A percentile compares a stretch with the other conserved stretches of the same genome.
Conservation (phyloP, 345 rosid genomes). For the Excoecaria agallocha region DNA sequence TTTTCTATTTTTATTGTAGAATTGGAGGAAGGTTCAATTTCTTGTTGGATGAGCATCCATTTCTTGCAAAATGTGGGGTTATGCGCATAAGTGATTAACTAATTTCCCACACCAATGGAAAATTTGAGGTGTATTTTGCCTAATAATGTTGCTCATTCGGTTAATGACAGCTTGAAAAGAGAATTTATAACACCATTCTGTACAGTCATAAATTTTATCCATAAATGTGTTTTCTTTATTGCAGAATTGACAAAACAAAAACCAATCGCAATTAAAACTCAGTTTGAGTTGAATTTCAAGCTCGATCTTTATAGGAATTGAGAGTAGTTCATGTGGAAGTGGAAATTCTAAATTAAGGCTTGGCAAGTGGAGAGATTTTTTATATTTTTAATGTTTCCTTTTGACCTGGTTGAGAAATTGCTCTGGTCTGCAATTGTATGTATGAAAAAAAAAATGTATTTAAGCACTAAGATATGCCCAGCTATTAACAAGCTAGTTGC, state of each 20-base stretch:
- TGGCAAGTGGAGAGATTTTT: background rate
- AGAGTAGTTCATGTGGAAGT: background rate
- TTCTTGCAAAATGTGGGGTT: background rate
- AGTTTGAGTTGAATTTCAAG: background rate
- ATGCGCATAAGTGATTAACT: background rate
- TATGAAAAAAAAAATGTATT: too few species aligned
- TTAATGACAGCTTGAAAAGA: background rate
- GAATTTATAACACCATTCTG: background rate
- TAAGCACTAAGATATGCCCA: background rate
- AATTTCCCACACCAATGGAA: background rate
- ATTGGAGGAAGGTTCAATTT: background rate
- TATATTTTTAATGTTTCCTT: background rate
- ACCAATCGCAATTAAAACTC: background rate
- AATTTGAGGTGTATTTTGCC: background rate
- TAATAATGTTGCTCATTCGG: background rate
- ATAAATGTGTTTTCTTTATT: background rate
- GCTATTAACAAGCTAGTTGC: too few species aligned
- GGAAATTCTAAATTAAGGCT: background rate
- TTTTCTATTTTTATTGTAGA: constrained; percentile 44
- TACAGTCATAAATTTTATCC: background rate
- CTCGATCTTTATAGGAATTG: background rate
- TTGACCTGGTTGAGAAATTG: background rate
- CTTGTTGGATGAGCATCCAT: background rate
- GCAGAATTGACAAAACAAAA: background rate
- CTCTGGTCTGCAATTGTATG: too few species aligned